These are phyloP conservation scores for Nakazawaea molendinolei DNA, from an alignment of 805 yeast species.

Conservation along the genomic window DNA sequence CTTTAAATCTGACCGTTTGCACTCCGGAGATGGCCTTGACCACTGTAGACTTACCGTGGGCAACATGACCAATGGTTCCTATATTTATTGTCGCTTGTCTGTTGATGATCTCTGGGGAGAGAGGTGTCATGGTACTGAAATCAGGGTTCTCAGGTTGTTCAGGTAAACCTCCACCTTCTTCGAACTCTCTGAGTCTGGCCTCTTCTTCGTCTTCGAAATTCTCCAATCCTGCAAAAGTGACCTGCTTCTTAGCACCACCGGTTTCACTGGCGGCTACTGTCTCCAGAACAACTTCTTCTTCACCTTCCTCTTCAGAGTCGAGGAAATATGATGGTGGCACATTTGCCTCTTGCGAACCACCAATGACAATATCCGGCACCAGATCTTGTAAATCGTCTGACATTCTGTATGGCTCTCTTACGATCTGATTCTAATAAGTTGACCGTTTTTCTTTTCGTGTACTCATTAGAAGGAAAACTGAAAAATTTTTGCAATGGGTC, in stretches of 20 bases:
- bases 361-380: slow-evolving; percentile 78
- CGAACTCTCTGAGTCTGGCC: slow-evolving; percentile 75
- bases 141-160: slow-evolving; percentile 93
- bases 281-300: slow-evolving; percentile 29
- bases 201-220: slow-evolving; percentile 64
- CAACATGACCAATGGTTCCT: slow-evolving; percentile 96
- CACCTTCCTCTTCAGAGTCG: slow-evolving; percentile 26
- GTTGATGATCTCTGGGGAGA: slow-evolving; percentile 91
- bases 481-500: no score
- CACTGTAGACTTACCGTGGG: slow-evolving; percentile 91
- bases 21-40: slow-evolving; percentile 97
- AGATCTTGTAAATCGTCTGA: slow-evolving; percentile 79
- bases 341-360: slow-evolving; percentile 35
- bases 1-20: slow-evolving; percentile 98
- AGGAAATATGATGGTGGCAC: slow-evolving; percentile 27
- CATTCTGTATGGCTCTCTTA: slow-evolving; percentile 31
- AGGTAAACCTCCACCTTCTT: slow-evolving; percentile 98
- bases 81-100: slow-evolving; percentile 99
- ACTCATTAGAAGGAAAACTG: no score
- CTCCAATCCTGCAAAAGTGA: slow-evolving; percentile 72
- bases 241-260: slow-evolving; percentile 55
- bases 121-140: slow-evolving; percentile 72
- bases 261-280: slow-evolving; percentile 26
- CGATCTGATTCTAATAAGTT: background rate
- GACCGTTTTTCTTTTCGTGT: background rate